These are phyloP conservation scores for Rhododendron vialii DNA, from an alignment of 148 eudicot genomes.

Conservation along the genomic window DNA sequence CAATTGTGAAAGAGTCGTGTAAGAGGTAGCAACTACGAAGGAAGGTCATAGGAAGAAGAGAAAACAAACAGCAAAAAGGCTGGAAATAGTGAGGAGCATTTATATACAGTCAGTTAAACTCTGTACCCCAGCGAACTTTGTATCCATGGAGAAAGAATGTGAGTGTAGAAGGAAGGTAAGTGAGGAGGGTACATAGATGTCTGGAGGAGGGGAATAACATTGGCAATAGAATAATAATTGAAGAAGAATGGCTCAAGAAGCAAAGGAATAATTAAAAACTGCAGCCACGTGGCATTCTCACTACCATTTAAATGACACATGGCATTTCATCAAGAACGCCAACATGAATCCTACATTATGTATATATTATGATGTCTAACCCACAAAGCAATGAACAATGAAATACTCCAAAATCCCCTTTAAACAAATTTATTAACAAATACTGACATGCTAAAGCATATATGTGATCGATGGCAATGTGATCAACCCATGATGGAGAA, in stretches of 20 bases:
- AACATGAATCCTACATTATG: background rate
- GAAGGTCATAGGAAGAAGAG: background rate
- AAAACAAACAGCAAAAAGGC: background rate
- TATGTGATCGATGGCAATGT: background rate
- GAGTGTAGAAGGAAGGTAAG: background rate
- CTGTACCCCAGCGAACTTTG: background rate
- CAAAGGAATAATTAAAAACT: background rate
- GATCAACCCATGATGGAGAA: background rate
- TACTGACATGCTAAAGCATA: background rate
- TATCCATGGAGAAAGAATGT: background rate
- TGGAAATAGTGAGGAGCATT: background rate
- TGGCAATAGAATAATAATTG: background rate
- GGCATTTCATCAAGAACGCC: background rate
- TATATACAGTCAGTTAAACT: background rate
- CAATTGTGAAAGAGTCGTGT: background rate
- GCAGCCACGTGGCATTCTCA: background rate
- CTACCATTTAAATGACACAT: background rate
- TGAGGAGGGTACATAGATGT: background rate
- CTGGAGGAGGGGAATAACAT: background rate
- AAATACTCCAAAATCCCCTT: background rate
- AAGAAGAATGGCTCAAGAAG: background rate
- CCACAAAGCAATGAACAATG: background rate
- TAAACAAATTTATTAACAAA: background rate
- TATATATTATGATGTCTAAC: background rate
- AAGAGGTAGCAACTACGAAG: background rate